Percentiles rank a stretch among this genome's conserved stretches.
Conservation (phyloP, 306 rosid species). For the Quercus bicolor region DNA sequence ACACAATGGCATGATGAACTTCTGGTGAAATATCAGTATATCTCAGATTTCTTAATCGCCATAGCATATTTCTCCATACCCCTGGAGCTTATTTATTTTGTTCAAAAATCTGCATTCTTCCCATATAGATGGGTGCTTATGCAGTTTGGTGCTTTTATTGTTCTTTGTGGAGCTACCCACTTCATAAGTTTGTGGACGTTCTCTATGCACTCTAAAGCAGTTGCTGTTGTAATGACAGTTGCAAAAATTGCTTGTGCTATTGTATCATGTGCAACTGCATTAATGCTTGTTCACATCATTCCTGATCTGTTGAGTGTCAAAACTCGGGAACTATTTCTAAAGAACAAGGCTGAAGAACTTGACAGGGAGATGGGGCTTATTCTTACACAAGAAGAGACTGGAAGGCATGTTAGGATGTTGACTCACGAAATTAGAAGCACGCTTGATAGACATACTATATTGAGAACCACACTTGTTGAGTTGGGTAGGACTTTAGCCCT, state of each 20-base stretch:
- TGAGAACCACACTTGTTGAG: slow-evolving; percentile 93
- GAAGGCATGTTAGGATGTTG: slow-evolving; percentile 95
- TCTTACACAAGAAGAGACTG: slow-evolving; percentile 86
- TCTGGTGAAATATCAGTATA: slow-evolving; percentile 87
- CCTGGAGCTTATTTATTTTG: slow-evolving; percentile 85
- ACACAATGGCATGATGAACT: slow-evolving; percentile 84
- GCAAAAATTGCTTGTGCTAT: slow-evolving; percentile 78
- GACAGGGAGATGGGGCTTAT: slow-evolving; percentile 95
- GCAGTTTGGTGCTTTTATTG: slow-evolving; percentile 95
- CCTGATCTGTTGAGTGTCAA: slow-evolving; percentile 87
- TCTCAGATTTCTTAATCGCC: slow-evolving; percentile 78
- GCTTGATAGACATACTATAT: slow-evolving; percentile 78
- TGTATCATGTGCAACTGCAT: slow-evolving; percentile 88
- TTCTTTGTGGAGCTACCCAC: slow-evolving; percentile 95
- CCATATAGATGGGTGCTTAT: slow-evolving; percentile 98
- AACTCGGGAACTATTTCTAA: slow-evolving; percentile 70
- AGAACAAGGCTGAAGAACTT: slow-evolving; percentile 83
- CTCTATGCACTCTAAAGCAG: slow-evolving; percentile 67
- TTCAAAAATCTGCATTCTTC: slow-evolving; percentile 80
- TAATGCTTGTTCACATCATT: slow-evolving; percentile 93
- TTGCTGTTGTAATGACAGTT: slow-evolving; percentile 73
- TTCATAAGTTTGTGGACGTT: slow-evolving; percentile 90
- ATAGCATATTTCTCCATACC: slow-evolving; percentile 95
- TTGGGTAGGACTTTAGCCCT: slow-evolving; percentile 80
- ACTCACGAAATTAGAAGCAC: slow-evolving; percentile 96